Evolutionary conservation across 1,284 basidiomycete genomes (phyloP).

Genomic region (Phellopilus nigrolimitatus): DNA sequence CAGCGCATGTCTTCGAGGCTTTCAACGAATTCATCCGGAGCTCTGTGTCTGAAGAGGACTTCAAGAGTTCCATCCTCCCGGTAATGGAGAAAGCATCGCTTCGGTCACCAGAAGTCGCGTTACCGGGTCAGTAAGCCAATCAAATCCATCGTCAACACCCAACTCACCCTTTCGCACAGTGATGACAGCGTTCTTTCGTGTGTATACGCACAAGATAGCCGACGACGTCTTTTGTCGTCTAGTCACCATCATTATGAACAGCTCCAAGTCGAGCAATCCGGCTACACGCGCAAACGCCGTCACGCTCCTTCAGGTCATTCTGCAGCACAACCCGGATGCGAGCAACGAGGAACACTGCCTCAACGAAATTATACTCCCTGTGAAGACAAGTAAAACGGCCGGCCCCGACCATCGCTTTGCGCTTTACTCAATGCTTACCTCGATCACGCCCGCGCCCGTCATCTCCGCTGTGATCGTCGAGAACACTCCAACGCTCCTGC

Average conservation of each 20-base stretch:
- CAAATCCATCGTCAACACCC: conserved; percentile 5
- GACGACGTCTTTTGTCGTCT: conserved; percentile 56
- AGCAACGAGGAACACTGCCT: conserved; percentile 43
- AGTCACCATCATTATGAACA: conserved; percentile 60
- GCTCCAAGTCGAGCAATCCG: conserved; percentile 74
- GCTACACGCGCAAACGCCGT: conserved; percentile 56
- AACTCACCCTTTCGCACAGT: conserved; percentile 34
- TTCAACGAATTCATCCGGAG: conserved; percentile 58
- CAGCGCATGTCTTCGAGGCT: conserved; percentile 47
- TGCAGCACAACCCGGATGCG: conserved; percentile 32
- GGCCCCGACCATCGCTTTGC: conserved; percentile 83
- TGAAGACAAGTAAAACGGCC: conserved; percentile 78
- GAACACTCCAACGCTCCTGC: conserved; percentile 52
- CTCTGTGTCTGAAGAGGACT: conserved; percentile 46
- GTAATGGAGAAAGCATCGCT: conserved; percentile 70
- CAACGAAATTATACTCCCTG: conserved; percentile 64
- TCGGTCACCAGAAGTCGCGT: conserved; percentile 67
- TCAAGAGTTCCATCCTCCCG: conserved; percentile 51
- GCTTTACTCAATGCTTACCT: conserved; percentile 72
- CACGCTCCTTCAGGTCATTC: conserved; percentile 56
- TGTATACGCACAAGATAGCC: conserved; percentile 53
- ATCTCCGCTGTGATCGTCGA: conserved; percentile 55
- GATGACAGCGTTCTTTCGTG: conserved; percentile 48
- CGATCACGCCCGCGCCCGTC: conserved; percentile 44
- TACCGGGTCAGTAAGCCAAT: conserved; percentile 41